Evolutionary conservation across 2,329 filamentous ascomycete genomes (phyloP), one percentile per base, ranked within the genome.

Genomic region (Exophiala xenobiotica): DNA sequence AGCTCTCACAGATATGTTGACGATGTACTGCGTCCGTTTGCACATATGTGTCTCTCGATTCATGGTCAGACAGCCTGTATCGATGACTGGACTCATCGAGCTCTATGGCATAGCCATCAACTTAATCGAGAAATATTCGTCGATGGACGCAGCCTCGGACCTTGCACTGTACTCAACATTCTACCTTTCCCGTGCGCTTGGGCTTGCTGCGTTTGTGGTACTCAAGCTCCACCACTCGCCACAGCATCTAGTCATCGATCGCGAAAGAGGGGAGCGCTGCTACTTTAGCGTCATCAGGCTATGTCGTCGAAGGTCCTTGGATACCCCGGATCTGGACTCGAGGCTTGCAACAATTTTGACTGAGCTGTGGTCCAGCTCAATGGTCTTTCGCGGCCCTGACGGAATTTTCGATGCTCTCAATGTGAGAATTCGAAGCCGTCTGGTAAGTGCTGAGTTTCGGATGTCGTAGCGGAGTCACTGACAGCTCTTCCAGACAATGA

Each of bases 11-110:
- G 43, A 33, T 19, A 19, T 9, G 6, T 33, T 33, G 24, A 35
- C 27, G 6, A 23, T 33, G 9, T 6, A 35, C 43, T 47, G 45
- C 33, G 22, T 23, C 4, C 45, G 45, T 24, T 20, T 47, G n/a
- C 45, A 47, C 18, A 47, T 47, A 18, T 47, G 45, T 20, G 45
- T 47, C n/a, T 14, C 14, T 40, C 45, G 45, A 5, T 47, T 47
- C 45, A 23, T 23, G 19, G 11, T 3, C 7, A 5, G 14, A 6
- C 4, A 18, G 5, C 4, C 11, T 6, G 27, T 26, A 12, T n/a
- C n/a, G 16, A 4, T 18, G 11, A 18, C 16, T 14, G 39, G 27
- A 11, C 27, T 50, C 6, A 12, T 44, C 4, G 39, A 26, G 12
- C 8, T 50, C 23, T 44, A 50, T 23, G 27, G 19, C 24, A 18